A percentile compares a stretch with the other conserved stretches of the same genome.
Evolutionary conservation across 805 yeast genomes (phyloP).

Genomic region (Yarrowia porcina): DNA sequence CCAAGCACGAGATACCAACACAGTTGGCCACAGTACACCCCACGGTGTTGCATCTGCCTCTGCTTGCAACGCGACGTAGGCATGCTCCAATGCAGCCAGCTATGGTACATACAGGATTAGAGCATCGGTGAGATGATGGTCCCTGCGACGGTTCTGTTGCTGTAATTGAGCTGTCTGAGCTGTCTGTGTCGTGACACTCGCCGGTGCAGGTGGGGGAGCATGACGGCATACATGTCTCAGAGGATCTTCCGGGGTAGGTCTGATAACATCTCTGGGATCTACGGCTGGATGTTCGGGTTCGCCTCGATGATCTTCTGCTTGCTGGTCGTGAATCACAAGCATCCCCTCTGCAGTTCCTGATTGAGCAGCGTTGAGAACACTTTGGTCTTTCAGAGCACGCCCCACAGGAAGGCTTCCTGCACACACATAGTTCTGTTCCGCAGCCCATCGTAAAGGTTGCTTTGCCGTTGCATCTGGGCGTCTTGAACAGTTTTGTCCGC

Average conservation of each 20-base stretch:
- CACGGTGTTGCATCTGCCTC: background rate
- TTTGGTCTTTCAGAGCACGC: background rate
- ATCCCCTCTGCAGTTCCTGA: background rate
- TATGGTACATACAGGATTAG: background rate
- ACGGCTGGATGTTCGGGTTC: background rate
- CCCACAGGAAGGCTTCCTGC: background rate
- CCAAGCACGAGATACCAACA: background rate
- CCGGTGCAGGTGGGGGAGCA: background rate
- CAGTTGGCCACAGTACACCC: background rate
- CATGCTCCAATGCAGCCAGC: background rate
- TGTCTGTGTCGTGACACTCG: background rate
- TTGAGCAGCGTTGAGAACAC: background rate
- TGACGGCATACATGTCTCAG: background rate
- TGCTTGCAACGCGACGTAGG: background rate
- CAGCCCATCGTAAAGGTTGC: background rate
- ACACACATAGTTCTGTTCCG: background rate
- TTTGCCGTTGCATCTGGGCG: background rate
- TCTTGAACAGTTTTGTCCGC: background rate
- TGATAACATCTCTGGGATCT: background rate
- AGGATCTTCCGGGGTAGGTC: background rate
- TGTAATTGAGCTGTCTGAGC: background rate
- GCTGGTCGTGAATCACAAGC: background rate
- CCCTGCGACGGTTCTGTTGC: background rate
- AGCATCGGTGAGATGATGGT: background rate
- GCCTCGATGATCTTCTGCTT: background rate